A percentile compares a stretch with the other conserved stretches of the same genome.
phyloP scores from a whole-genome alignment of 805 yeast genomes.

The Candida railenensis region DNA sequence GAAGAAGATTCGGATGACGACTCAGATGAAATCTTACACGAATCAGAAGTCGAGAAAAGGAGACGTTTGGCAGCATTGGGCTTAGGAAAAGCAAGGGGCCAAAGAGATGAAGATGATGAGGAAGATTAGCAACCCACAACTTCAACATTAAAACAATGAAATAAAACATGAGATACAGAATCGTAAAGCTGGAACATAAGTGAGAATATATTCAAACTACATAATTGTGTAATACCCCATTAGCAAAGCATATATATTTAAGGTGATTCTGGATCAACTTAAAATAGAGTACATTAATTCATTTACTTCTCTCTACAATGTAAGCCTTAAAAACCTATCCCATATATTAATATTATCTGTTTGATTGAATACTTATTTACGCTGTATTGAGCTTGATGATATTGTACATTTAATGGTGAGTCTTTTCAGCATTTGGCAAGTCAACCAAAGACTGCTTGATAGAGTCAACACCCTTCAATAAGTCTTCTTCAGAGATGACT shows the following conservation, averaged over 20 bases:
- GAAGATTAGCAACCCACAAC: constrained; percentile 15
- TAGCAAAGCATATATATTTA: neutral
- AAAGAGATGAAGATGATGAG: constrained; percentile 50
- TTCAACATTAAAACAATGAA: neutral
- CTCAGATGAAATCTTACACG: constrained; percentile 31
- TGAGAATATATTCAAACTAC: neutral
- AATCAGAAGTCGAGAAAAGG: constrained; percentile 64
- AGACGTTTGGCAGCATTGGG: constrained; percentile 64
- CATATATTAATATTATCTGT: neutral
- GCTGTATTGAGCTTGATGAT: neutral
- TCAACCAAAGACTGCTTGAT: constrained; percentile 59
- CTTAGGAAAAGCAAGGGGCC: constrained; percentile 24
- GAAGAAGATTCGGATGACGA: constrained; percentile 19
- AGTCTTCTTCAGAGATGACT: constrained; percentile 84
- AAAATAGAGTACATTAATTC: neutral
- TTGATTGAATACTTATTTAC: neutral
- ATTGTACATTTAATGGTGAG: constrained; percentile 32
- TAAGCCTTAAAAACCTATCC: neutral
- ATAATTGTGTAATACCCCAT: neutral
- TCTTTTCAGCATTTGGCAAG: constrained; percentile 53
- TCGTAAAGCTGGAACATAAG: too few relatives aligned
- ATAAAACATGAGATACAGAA: neutral
- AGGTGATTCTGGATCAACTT: neutral
- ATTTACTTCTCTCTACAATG: too few relatives aligned
- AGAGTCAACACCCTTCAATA: constrained; percentile 74